Base-by-base conservation (phyloP, 176 grass and related monocot species). In the Bolboschoenus planiculmis region DNA sequence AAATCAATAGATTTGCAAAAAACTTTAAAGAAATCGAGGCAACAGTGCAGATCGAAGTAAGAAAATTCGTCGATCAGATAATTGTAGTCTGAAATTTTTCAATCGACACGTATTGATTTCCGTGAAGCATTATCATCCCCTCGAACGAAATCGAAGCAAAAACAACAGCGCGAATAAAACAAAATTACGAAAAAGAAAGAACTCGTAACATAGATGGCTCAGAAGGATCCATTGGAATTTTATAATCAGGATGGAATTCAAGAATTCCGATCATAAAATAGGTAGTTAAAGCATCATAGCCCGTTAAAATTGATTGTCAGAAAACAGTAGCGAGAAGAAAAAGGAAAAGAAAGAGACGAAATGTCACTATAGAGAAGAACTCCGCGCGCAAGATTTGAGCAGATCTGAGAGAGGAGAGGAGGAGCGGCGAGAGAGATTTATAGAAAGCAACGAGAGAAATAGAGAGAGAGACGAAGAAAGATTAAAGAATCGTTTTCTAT, bases 161-260 rank as follows among this genome's bases (percentile, higher is more conserved):
- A 20, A 61, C 15, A 4, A 1, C 4, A 24, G 27, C 24, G 4
- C 11, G 16, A 0, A 35, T 11, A 37, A 21, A 4, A 21, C 4
- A 36, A 59, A 63, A 34, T 0, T 5, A 40, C 5, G 10, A 0
- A 16, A 20, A 40, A 44, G 2, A 7, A 8, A 21, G 2, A 24
- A 21, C 0, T 15, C 0, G 54, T 65, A 56, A 33, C 1, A 30
- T 0, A 30, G 3, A 78, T 71, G 90, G 95, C 95, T 97, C 88
- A 97, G 95, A 94, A 97, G 90, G 92, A 97, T 97, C 92, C 95
- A 97, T 94, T 97, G 95, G 95, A 86, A 89, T 86, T 48, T 88
- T 24, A 87, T 85, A 85, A 91, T 92, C 90, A 94, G 61, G 86
- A 84, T 48, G 57, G 13, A 68, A 83, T 20, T 57, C 1, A 26